Conservation (phyloP, 139 green algal genomes). For the Trebouxia sp. region DNA sequence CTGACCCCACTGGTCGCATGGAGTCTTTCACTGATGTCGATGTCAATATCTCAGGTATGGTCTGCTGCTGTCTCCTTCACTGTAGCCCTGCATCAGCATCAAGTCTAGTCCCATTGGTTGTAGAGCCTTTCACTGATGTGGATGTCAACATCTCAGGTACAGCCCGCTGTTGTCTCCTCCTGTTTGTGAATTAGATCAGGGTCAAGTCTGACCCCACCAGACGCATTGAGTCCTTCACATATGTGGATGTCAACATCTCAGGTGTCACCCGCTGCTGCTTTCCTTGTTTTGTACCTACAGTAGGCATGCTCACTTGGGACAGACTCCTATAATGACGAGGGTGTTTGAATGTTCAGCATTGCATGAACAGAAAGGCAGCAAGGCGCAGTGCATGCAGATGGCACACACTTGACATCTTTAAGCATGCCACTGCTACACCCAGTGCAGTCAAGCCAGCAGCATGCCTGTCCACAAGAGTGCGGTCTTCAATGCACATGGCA, state of each 20-base stretch:
- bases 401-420: no score
- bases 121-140: constrained; percentile 75
- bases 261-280: background rate
- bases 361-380: no score
- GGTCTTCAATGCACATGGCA: no score
- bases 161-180: background rate
- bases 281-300: no score
- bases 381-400: no score
- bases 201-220: constrained; percentile 58
- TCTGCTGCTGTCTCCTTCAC: background rate
- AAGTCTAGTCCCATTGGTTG: constrained; percentile 53
- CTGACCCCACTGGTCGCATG: constrained; percentile 49
- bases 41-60: constrained; percentile 44
- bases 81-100: constrained; percentile 45
- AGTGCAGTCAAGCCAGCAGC: background rate
- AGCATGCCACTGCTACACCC: background rate
- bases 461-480: background rate
- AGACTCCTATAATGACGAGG: no score
- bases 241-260: constrained; percentile 64
- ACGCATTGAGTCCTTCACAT: constrained; percentile 65
- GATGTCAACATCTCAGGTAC: constrained; percentile 50
- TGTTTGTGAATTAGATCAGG: constrained; percentile 36
- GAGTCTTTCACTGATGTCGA: constrained; percentile 78
- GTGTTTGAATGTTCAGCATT: no score
- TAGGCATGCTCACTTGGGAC: no score